Conservation (phyloP, 2,329 filamentous ascomycete genomes). For the Beauveria sp. region DNA sequence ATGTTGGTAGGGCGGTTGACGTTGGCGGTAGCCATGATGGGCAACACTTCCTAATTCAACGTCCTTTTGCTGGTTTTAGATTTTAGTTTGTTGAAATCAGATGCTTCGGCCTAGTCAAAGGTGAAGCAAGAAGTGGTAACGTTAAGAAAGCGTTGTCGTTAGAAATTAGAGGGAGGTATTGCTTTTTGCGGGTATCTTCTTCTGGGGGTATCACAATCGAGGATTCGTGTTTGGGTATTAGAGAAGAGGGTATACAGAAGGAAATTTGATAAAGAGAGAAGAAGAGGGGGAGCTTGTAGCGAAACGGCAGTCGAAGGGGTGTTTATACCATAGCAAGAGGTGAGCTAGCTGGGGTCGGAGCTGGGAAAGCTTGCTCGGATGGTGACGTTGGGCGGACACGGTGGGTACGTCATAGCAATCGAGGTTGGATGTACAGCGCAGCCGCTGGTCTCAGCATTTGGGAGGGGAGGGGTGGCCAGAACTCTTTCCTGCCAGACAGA, state of each 20-base stretch:
- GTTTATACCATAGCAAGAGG: conserved; percentile 10
- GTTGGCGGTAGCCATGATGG: conserved; percentile 21
- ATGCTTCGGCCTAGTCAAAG: conserved; percentile 8
- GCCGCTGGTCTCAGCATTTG: neutral
- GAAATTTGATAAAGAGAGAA: neutral
- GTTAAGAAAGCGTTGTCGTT: neutral
- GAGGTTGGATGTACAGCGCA: neutral
- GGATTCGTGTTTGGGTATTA: conserved; percentile 9
- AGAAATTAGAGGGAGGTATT: neutral
- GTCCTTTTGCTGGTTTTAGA: neutral
- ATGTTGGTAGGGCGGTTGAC: conserved; percentile 70
- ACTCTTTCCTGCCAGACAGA: neutral
- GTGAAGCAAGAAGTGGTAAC: neutral
- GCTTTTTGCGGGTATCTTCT: neutral
- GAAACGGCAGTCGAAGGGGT: conserved; percentile 9
- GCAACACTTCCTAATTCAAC: conserved; percentile 3
- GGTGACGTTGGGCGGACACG: conserved; percentile 11
- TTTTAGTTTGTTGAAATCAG: neutral
- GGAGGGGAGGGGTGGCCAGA: neutral
- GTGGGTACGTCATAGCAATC: conserved; percentile 12
- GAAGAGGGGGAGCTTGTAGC: neutral
- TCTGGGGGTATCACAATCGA: conserved; percentile 9
- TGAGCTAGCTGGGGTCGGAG: conserved; percentile 2
- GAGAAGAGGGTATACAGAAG: conserved; percentile 9
- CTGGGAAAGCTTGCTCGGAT: conserved; percentile 8